A percentile compares a stretch with the other conserved stretches of the same genome.
Conservation (phyloP, 495 filamentous ascomycete genomes). For the Thermothielavioides terrestris region DNA sequence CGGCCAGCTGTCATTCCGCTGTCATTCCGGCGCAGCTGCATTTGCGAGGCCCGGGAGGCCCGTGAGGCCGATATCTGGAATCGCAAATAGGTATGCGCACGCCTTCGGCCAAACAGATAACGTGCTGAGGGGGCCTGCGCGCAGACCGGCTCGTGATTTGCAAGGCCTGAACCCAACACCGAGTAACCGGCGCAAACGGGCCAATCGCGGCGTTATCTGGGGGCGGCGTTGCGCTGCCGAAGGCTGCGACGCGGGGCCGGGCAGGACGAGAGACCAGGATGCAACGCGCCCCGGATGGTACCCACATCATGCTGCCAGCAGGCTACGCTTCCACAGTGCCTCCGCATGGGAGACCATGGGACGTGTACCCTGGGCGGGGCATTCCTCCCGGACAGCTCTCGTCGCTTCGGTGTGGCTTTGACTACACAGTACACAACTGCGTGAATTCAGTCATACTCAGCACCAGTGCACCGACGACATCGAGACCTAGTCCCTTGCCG, state of each 20-base stretch:
- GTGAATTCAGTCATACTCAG: no score
- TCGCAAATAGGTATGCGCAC: not conserved
- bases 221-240: not conserved
- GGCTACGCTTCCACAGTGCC: not conserved
- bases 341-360: no score
- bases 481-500: not conserved
- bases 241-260: slow-evolving; percentile 6
- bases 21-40: not conserved
- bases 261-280: not conserved
- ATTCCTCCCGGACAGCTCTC: no score
- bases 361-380: no score
- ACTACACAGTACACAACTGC: no score
- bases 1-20: not conserved
- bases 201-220: not conserved
- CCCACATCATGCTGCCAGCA: slow-evolving; percentile 2
- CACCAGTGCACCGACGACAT: not conserved
- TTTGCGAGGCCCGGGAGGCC: slow-evolving; percentile 2
- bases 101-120: slow-evolving; percentile 1
- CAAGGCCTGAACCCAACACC: slow-evolving; percentile 5
- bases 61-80: not conserved
- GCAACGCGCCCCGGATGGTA: slow-evolving; percentile 6
- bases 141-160: slow-evolving; percentile 5
- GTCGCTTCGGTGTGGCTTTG: no score
- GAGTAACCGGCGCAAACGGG: not conserved
- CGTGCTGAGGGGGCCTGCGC: slow-evolving; percentile 1